Percentiles rank a stretch among this genome's conserved stretches.
phyloP scores from a whole-genome alignment of 2,329 filamentous ascomycete genomes.

The Niveomyces coronatus region DNA sequence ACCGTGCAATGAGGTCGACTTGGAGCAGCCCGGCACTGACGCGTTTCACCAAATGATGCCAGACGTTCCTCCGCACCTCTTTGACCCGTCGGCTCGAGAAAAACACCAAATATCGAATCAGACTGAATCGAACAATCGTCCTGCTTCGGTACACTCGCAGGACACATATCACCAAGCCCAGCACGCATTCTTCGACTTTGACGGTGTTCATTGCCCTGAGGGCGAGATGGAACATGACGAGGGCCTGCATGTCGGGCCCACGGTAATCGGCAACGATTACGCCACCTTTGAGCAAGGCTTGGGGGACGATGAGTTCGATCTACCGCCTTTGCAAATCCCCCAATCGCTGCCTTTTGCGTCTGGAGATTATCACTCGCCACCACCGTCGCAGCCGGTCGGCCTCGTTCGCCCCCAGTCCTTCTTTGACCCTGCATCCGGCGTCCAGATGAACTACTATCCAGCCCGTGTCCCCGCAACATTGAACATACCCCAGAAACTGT shows the following conservation, averaged over 20 bases:
- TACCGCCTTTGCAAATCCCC: constrained; percentile 2
- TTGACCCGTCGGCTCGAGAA: constrained; percentile 1
- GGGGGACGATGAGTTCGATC: constrained; percentile 2
- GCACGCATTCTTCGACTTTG: constrained; percentile 68
- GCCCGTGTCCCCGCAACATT: constrained; percentile 90
- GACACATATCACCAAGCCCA: constrained; percentile 56
- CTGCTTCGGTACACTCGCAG: constrained; percentile 39
- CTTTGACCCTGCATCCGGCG: constrained; percentile 53
- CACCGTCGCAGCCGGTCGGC: constrained; percentile 12
- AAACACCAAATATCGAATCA: background rate
- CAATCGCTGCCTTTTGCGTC: background rate
- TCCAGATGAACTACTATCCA: constrained; percentile 89
- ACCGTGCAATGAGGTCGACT: background rate
- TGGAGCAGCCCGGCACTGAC: constrained; percentile 16
- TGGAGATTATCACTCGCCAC: background rate
- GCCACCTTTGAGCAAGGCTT: background rate
- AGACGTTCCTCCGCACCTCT: background rate
- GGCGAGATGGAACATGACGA: constrained; percentile 19
- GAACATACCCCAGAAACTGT: constrained; percentile 81
- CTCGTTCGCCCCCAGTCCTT: constrained; percentile 44
- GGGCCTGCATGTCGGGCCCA: background rate
- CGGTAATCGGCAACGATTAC: background rate
- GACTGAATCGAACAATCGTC: constrained; percentile 11
- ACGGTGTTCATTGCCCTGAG: constrained; percentile 65
- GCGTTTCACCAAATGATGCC: constrained; percentile 23